Percentiles rank a stretch among this genome's conserved stretches.
Conservation (phyloP, 164 flowering plant species). For the Liriodendron chinense region DNA sequence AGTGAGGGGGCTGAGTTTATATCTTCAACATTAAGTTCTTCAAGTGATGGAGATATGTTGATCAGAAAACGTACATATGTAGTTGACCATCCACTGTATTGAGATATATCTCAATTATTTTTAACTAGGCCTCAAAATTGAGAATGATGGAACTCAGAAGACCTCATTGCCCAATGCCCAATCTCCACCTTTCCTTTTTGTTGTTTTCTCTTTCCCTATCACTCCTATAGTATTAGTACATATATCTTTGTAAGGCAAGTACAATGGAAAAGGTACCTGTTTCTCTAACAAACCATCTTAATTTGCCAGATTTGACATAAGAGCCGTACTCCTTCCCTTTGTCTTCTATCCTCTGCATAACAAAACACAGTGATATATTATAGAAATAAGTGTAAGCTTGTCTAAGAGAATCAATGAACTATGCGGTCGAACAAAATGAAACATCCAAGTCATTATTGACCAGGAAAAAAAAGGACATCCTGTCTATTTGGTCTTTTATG, state of each 20-base stretch:
- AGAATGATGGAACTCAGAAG: background rate
- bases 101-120: background rate
- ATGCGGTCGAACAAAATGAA: background rate
- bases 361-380: conserved; percentile 1
- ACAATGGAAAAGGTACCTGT: conserved; percentile 49
- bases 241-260: background rate
- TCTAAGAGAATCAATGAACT: background rate
- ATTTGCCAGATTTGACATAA: conserved; percentile 61
- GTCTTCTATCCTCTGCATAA: conserved; percentile 79
- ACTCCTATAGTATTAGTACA: background rate
- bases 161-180: background rate
- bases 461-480: background rate
- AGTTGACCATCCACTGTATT: background rate
- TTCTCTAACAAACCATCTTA: conserved; percentile 93
- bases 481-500: too few species aligned
- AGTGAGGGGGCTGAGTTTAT: background rate
- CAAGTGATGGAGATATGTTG: background rate
- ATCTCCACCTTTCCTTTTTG: background rate
- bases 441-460: background rate
- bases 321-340: conserved; percentile 86
- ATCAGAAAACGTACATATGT: background rate
- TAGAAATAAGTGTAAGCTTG: background rate
- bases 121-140: background rate
- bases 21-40: background rate
- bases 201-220: background rate